Base-by-base conservation (phyloP, 371 early-diverging fungal genomes). In the Batrachochytrium dendrobatidis region DNA sequence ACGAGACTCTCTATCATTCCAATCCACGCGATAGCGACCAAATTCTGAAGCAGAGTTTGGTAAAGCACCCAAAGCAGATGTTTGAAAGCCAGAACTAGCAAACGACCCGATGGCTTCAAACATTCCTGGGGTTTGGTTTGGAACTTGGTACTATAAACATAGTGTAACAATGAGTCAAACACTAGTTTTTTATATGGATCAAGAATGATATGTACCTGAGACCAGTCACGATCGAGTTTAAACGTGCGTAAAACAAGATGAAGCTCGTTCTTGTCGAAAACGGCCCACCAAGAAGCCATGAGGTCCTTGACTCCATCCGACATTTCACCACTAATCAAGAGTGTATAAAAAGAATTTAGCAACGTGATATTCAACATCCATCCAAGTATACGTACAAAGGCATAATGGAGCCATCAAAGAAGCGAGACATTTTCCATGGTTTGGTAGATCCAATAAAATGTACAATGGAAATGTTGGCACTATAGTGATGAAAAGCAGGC, bases 371-470 rank as follows among this genome's bases (percentile, higher is more conserved):
- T 17, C 43, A n/a, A n/a, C n/a, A n/a, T n/a, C 39, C 39, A n/a
- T 39, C 15, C 12, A 15, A 39, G 29, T 24, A 50, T 18, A 50
- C 53, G 43, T 48, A 69, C 69, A 30, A 35, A 31, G 59, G 46
- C 17, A 62, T 52, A 17, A 74, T 57, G 17, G 62, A 26, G 0
- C 75, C 75, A 57, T 67, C 68, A 1, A 63, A 22, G 45, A 62
- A 64, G 6, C 73, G 45, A n/a, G 28, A 22, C 52, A 34, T 58
- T 46, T 58, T 58, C 97, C 97, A 97, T 17, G 97, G 97, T 75
- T 97, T 97, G 29, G 77, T 70, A 1, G 74, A 62, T 1, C 97
- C 97, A 57, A 92, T 88, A 68, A 94, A 97, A 66, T 97, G 97
- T 22, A 91, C 78, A 22, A 91, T 81, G 1, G 84, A 79, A 20